phyloP scores from a whole-genome alignment of 139 green algal species.

The Dunaliella primolecta region DNA sequence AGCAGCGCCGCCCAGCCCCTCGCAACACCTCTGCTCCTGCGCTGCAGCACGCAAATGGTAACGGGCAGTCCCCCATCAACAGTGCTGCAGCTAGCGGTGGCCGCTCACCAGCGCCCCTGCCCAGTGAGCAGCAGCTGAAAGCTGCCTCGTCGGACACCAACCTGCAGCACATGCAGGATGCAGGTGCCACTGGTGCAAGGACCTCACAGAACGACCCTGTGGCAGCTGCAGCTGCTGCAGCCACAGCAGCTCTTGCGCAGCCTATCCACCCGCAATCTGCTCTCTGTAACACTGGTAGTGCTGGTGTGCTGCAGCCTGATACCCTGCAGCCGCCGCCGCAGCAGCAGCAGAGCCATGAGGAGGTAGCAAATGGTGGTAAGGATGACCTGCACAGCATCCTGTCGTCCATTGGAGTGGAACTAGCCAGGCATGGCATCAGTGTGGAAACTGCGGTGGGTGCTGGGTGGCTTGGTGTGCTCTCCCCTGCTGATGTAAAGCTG shows the following conservation, averaged over 20 bases:
- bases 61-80: neutral
- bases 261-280: neutral
- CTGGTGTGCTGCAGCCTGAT: neutral
- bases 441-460: slow-evolving; percentile 30
- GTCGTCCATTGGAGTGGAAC: slow-evolving; percentile 32
- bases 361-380: neutral
- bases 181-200: too few relatives aligned
- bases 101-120: neutral
- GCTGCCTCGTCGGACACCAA: neutral
- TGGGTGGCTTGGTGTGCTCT: slow-evolving; percentile 32
- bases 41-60: neutral
- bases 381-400: slow-evolving; percentile 30
- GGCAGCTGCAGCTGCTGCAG: neutral
- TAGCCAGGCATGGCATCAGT: slow-evolving; percentile 30
- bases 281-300: neutral
- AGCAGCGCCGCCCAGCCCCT: neutral
- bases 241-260: neutral
- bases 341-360: neutral
- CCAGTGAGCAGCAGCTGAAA: neutral
- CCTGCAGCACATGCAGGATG: neutral
- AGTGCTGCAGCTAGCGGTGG: neutral
- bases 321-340: too few relatives aligned
- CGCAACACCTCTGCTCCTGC: neutral
- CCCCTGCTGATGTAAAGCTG: slow-evolving; percentile 18
- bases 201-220: too few relatives aligned